Base-by-base conservation (phyloP, 2,329 filamentous ascomycete species). In the Fonsecaea pugnacius region DNA sequence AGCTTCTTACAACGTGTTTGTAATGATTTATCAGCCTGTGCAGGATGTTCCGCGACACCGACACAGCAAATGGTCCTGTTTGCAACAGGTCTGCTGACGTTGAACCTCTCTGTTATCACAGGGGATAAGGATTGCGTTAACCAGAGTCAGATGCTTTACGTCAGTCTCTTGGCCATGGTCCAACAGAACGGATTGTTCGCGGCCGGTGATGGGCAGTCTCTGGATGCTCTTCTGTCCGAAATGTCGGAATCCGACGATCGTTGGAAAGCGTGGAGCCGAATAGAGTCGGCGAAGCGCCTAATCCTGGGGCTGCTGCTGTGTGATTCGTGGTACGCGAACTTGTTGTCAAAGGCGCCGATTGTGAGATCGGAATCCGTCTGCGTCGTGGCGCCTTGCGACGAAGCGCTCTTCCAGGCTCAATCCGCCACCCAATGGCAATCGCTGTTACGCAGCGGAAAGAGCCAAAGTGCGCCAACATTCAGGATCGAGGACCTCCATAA, bases 231-330 rank as follows among this genome's bases (percentile, higher is more conserved):
- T 18, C 70, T 83, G 3, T 77, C 82, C 24, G 79, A 81, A 4
- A 75, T 82, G 6, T 72, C 78, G 14, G 78, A 82, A 65, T 75
- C 79, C 36, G 79, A 83, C 55, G 72, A 75, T 27, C 74, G 78
- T 68, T 85, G 83, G 83, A 82, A 80, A 68, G 79, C 80, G 2
- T 85, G 83, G 83, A 78, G 79, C 65, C 79, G 80, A 55, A 76
- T 84, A 7, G 83, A 85, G 71, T 83, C 80, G 53, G 76, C 76
- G 0, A 84, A 84, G 70, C 76, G 82, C 35, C 74, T 80, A n/a
- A 80, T 82, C n/a, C 75, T 79, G 16, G 79, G 80, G 4, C 73
- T 82, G 18, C 70, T 83, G 18, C 75, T 81, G 33, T 70, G 78
- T 35, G 80, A 83, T 65, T 80, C 79, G 8, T 82, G 79, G 79